Evolutionary conservation across 2,329 filamentous ascomycete species (phyloP), one percentile per base, ranked within the genome.

Genomic region (Cryphonectria radicalis): DNA sequence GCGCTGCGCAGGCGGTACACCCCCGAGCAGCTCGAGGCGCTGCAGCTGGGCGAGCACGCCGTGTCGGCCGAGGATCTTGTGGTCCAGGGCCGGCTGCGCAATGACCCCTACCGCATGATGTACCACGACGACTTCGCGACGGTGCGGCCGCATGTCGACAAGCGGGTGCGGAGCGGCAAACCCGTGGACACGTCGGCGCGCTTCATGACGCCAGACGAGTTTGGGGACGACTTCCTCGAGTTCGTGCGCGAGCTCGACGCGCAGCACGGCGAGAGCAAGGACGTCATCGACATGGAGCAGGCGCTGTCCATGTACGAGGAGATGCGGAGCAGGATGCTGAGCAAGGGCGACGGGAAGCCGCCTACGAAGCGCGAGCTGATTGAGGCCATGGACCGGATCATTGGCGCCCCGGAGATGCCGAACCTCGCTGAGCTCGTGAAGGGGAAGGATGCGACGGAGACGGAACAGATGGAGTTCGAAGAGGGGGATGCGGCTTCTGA

Each of bases 91-190:
- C 86, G 89, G 60, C 81, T 93, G 76, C 90, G 94, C 73, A 86
- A 84, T 69, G 94, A 97, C 79, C 87, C 90, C 11, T 92, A 93
- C 85, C 85, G 86, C 68, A 84, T 95, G 66, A 85, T 89, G 73
- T 96, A 97, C 80, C 83, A 95, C 69, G 94, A 98, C 79, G 93
- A 97, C 80, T 92, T 97, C 77, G 89, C 92, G 72, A 87, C 88
- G 70, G 87, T 95, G 74, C 89, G 93, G 77, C 93, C 94, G 68
- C 86, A 93, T 66, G 88, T 96, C 73, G 95, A 98, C 83, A 88
- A 91, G 79, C 89, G 84, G 80, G 87, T 82, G 11, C 85, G 82
- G 71, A 82, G 80, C 63, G 80, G 82, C 78, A 82, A 80, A 70
- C 86, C 86, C 77, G 86, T 85, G 77, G 84, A 88, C 75, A 85